phyloP scores from a whole-genome alignment of 495 filamentous ascomycete genomes.

The Lasiosphaeria ovina region DNA sequence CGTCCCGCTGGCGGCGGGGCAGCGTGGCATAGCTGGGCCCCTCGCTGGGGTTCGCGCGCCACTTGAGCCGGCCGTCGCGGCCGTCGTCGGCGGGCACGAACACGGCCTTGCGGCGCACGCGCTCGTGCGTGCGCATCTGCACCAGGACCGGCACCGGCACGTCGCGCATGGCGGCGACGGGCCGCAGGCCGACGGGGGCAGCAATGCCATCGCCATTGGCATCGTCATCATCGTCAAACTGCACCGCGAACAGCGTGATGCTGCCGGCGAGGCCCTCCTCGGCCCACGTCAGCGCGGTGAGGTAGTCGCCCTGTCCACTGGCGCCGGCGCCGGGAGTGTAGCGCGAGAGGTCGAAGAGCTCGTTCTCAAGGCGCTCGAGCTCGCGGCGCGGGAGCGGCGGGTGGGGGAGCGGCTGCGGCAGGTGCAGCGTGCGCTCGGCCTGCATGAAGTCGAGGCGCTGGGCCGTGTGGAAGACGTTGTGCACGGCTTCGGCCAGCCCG shows the following conservation, averaged over 20 bases:
- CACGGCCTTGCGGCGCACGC: slow-evolving; percentile 23
- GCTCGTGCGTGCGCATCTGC: slow-evolving; percentile 23
- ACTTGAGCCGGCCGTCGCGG: slow-evolving; percentile 15
- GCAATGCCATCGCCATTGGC: too few relatives aligned
- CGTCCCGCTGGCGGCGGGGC: too few relatives aligned
- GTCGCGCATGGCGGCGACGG: slow-evolving; percentile 27
- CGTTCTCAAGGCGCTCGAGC: slow-evolving; percentile 25
- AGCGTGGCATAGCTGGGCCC: slow-evolving; percentile 24
- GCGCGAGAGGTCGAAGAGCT: slow-evolving; percentile 27
- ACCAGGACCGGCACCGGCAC: slow-evolving; percentile 24
- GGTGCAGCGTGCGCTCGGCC: slow-evolving; percentile 19
- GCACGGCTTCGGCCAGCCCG: slow-evolving; percentile 25
- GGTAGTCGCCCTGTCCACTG: slow-evolving; percentile 16
- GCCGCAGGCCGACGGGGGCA: background rate
- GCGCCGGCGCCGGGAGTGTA: slow-evolving; percentile 18
- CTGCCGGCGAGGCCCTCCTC: slow-evolving; percentile 20
- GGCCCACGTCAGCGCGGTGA: slow-evolving; percentile 26
- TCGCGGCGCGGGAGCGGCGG: slow-evolving; percentile 15
- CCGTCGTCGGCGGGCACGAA: slow-evolving; percentile 24
- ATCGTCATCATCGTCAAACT: slow-evolving; percentile 9
- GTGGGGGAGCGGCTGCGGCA: background rate
- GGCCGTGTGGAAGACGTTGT: slow-evolving; percentile 27
- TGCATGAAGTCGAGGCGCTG: slow-evolving; percentile 24
- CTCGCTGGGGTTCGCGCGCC: slow-evolving; percentile 20
- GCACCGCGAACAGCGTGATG: slow-evolving; percentile 23